Conservation (phyloP, 345 rosid species). For the Garcia nutans region DNA sequence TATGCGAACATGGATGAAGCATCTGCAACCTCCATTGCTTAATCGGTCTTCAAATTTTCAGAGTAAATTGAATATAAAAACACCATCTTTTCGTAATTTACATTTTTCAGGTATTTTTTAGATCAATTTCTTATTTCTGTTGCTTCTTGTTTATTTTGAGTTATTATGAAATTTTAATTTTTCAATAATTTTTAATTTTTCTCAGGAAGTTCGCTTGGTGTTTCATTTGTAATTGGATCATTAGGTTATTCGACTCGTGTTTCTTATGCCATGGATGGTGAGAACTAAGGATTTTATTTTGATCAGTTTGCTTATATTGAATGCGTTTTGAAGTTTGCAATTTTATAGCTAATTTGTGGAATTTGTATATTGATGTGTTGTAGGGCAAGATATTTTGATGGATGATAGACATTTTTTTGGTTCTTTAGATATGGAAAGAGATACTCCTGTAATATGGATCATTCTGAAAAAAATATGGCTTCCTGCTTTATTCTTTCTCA, state of each 20-base stretch:
- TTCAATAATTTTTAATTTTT: not conserved
- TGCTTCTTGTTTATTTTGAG: not conserved
- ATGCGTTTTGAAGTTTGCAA: not conserved
- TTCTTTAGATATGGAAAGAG: constrained; percentile 21
- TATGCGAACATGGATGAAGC: constrained; percentile 26
- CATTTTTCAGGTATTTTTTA: constrained; percentile 24
- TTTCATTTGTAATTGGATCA: constrained; percentile 33
- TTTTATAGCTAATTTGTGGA: not conserved
- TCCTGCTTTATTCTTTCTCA: constrained; percentile 39
- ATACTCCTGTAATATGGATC: constrained; percentile 30
- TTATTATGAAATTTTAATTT: not conserved
- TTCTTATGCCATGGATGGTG: constrained; percentile 40
- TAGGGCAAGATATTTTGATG: constrained; percentile 35
- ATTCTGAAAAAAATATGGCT: constrained; percentile 46
- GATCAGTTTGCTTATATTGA: constrained; percentile 8
- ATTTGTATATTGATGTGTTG: constrained; percentile 13
- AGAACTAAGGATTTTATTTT: no score
- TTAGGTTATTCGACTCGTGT: constrained; percentile 14
- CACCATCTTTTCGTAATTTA: not conserved
- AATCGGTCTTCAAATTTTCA: constrained; percentile 11
- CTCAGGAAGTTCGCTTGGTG: constrained; percentile 29
- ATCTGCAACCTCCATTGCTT: constrained; percentile 10
- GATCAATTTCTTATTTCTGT: not conserved
- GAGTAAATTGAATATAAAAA: constrained; percentile 6
- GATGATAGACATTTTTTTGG: constrained; percentile 26